Evolutionary conservation across 2,329 filamentous ascomycete genomes (phyloP).

Genomic region (Teratosphaeria zuluensis): DNA sequence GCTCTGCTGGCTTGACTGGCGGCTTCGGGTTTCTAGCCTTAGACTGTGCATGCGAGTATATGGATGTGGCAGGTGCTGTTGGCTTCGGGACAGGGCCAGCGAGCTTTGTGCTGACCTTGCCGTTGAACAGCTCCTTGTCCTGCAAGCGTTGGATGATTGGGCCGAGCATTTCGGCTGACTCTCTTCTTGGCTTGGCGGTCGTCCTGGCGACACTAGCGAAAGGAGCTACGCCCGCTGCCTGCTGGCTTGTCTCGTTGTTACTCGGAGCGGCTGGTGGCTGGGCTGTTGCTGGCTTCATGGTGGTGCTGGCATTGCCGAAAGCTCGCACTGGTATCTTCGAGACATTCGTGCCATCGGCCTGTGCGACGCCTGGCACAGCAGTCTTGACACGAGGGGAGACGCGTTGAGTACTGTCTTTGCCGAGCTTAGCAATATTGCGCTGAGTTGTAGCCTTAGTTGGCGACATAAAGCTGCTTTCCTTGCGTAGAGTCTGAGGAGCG

Average conservation of each 20-base stretch:
- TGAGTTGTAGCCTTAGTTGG: slow-evolving; percentile 21
- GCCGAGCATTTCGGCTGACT: background rate
- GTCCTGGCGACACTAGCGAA: background rate
- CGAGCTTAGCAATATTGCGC: slow-evolving; percentile 16
- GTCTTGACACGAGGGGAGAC: background rate
- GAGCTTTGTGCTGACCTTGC: background rate
- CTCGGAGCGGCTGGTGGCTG: too few relatives aligned
- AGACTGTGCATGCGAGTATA: background rate
- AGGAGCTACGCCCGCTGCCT: background rate
- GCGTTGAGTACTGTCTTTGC: slow-evolving; percentile 2
- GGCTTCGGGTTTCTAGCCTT: background rate
- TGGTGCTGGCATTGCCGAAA: background rate
- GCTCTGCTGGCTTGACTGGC: background rate
- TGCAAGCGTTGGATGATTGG: background rate
- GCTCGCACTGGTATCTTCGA: background rate
- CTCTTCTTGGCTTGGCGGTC: background rate
- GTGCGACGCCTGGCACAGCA: background rate
- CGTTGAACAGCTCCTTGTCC: background rate
- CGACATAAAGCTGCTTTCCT: slow-evolving; percentile 23
- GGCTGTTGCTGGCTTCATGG: background rate
- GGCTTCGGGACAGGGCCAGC: background rate
- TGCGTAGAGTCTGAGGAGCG: slow-evolving; percentile 12
- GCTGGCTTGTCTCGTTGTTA: background rate
- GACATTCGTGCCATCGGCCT: background rate
- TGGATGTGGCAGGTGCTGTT: background rate